Base-by-base conservation (phyloP, 208 protist species). In the Naegleria lovaniensis region DNA sequence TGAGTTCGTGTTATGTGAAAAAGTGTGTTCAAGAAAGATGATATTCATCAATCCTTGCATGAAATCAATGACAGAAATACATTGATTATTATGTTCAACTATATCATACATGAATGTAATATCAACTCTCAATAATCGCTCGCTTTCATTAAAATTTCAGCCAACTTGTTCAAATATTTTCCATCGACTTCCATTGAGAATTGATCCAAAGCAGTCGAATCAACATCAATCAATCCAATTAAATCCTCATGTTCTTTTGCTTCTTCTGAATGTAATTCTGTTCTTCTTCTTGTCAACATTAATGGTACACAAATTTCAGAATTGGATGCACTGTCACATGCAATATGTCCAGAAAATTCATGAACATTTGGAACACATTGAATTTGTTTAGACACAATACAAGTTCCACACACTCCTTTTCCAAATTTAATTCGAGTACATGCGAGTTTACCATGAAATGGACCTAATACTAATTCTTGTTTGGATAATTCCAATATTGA, bases 311-410 rank as follows among this genome's bases (percentile, higher is more conserved):
- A 89, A 89, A 89, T 89, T 41, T 89, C 85, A 29, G 15, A 33
- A 67, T 89, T 89, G 5, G 39, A 55, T 9, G 41, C 48, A 38
- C n/a, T 41, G 48, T 89, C 85, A 67, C 85, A 89, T 41, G 97
- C 97, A 90, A 98, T 98, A 94, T 98, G 97, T 9, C 96, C 96
- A n/a, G 95, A 92, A 91, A 98, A 98, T 67, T 92, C 92, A 90
- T 98, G 96, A 41, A 98, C 97, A 92, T 98, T 93, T 83, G 5
- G 79, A 98, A 94, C 0, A 97, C 91, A 19, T 96, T 91, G 29
- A n/a, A 93, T 92, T 90, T 95, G 55, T 5, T 93, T 92, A 75
- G 91, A 90, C 41, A 94, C 91, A 58, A 93, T 94, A 13, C 96
- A 95, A 0, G 92, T 93, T 59, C 97, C 97, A 91, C 96, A 98